phyloP scores from a whole-genome alignment of 2,329 filamentous ascomycete species.

The Camillea tinctor region DNA sequence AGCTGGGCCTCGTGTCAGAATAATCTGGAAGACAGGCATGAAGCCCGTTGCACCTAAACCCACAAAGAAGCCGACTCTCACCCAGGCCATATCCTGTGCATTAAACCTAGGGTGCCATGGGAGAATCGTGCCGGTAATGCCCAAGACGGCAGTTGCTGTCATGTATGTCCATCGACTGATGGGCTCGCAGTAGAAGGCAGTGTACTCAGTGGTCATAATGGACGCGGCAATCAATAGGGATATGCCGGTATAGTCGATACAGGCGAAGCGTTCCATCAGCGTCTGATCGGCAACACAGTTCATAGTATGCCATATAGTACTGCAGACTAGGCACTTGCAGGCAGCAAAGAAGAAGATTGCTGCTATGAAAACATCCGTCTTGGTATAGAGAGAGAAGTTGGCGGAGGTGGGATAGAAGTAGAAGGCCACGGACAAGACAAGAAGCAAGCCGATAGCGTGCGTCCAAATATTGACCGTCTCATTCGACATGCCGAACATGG shows the following conservation, averaged over 20 bases:
- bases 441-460: conserved; percentile 82
- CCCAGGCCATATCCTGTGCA: conserved; percentile 86
- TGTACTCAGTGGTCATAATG: conserved; percentile 98
- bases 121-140: conserved; percentile 82
- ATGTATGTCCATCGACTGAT: conserved; percentile 85
- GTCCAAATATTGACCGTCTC: conserved; percentile 99
- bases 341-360: conserved; percentile 96
- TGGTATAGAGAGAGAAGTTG: conserved; percentile 84
- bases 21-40: conserved; percentile 82
- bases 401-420: conserved; percentile 90
- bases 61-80: conserved; percentile 87
- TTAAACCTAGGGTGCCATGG: conserved; percentile 98
- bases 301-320: conserved; percentile 98
- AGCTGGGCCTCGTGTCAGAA: conserved; percentile 69
- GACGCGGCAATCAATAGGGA: conserved; percentile 91
- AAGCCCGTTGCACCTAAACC: conserved; percentile 85
- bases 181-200: conserved; percentile 97
- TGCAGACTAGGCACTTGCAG: conserved; percentile 92
- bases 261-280: conserved; percentile 91
- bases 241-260: conserved; percentile 97
- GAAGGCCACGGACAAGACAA: conserved; percentile 86
- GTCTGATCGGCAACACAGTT: conserved; percentile 89
- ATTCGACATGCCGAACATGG: conserved; percentile 82
- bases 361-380: conserved; percentile 85
- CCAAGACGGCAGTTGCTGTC: conserved; percentile 73